Percentiles rank a stretch among this genome's conserved stretches.
Conservation (phyloP, 352 stramenopile genomes). For the Globisporangium cystogenes region DNA sequence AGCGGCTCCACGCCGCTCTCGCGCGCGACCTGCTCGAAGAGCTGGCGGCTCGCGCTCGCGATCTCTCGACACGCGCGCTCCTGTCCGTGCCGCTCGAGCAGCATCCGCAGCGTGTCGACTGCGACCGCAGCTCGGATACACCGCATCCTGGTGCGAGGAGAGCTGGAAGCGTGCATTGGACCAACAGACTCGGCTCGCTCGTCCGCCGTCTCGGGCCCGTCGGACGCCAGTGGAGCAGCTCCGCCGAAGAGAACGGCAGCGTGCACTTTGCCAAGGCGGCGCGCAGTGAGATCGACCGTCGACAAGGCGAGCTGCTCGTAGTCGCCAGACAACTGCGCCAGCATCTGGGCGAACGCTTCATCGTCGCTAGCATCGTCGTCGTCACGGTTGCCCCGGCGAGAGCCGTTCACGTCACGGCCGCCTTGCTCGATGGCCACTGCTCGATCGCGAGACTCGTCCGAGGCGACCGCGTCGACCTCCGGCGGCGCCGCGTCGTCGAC, state of each 20-base stretch:
- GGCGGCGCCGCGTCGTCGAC: neutral
- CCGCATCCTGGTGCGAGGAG: slow-evolving; percentile 6
- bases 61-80: slow-evolving; percentile 1
- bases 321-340: slow-evolving; percentile 3
- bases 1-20: slow-evolving; percentile 10
- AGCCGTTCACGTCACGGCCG: neutral
- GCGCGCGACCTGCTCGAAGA: slow-evolving; percentile 9
- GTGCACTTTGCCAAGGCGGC: slow-evolving; percentile 4
- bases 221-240: neutral
- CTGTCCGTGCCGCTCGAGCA: slow-evolving; percentile 7
- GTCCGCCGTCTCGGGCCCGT: neutral
- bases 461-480: too few species aligned
- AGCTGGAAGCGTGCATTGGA: neutral
- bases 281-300: neutral
- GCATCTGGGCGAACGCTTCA: slow-evolving; percentile 10
- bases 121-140: slow-evolving; percentile 10
- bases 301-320: slow-evolving; percentile 4
- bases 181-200: neutral
- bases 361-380: slow-evolving; percentile 1
- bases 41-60: slow-evolving; percentile 2
- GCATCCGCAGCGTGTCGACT: slow-evolving; percentile 12
- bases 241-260: slow-evolving; percentile 2
- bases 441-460: too few species aligned
- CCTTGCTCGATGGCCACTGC: too few species aligned
- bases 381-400: neutral